These are phyloP conservation scores for Fusarium guadeloupense DNA, from an alignment of 2,329 filamentous ascomycete species.

Conservation along the genomic window DNA sequence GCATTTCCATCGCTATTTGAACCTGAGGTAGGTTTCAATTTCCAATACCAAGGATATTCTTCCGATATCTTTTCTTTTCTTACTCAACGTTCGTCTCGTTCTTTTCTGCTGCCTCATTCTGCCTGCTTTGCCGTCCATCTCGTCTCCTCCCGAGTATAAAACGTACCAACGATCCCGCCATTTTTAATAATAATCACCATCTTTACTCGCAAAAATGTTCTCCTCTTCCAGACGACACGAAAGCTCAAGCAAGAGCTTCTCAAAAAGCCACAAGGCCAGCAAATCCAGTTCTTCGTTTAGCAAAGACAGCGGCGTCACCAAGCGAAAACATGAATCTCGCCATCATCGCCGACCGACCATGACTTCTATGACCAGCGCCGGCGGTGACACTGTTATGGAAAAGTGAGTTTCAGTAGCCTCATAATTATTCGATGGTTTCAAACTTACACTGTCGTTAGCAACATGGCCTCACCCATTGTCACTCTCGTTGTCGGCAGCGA, in stretches of 20 bases:
- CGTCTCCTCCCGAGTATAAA: slow-evolving; percentile 27
- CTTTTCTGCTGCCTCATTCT: slow-evolving; percentile 24
- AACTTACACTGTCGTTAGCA: slow-evolving; percentile 46
- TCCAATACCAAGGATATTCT: slow-evolving; percentile 18
- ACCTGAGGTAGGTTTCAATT: slow-evolving; percentile 48
- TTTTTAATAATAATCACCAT: slow-evolving; percentile 24
- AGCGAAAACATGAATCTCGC: slow-evolving; percentile 62
- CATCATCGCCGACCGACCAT: slow-evolving; percentile 59
- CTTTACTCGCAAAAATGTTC: slow-evolving; percentile 54
- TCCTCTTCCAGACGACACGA: slow-evolving; percentile 57
- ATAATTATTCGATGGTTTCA: neutral
- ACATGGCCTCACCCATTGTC: slow-evolving; percentile 73
- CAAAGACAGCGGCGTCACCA: slow-evolving; percentile 63
- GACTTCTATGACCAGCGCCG: slow-evolving; percentile 51
- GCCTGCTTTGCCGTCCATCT: slow-evolving; percentile 9
- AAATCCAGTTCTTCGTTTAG: slow-evolving; percentile 65
- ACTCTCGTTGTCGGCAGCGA: slow-evolving; percentile 83
- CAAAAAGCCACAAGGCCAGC: slow-evolving; percentile 59
- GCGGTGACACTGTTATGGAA: slow-evolving; percentile 53
- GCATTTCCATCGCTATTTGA: slow-evolving; percentile 31
- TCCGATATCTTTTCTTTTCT: slow-evolving; percentile 21
- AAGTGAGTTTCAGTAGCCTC: slow-evolving; percentile 53
- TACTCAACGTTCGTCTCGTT: slow-evolving; percentile 21
- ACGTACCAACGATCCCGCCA: slow-evolving; percentile 1
- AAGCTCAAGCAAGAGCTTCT: slow-evolving; percentile 60